Evolutionary conservation across 2,329 filamentous ascomycete species (phyloP), one percentile per base, ranked within the genome.

Genomic region (Botryosphaeria dothidea): DNA sequence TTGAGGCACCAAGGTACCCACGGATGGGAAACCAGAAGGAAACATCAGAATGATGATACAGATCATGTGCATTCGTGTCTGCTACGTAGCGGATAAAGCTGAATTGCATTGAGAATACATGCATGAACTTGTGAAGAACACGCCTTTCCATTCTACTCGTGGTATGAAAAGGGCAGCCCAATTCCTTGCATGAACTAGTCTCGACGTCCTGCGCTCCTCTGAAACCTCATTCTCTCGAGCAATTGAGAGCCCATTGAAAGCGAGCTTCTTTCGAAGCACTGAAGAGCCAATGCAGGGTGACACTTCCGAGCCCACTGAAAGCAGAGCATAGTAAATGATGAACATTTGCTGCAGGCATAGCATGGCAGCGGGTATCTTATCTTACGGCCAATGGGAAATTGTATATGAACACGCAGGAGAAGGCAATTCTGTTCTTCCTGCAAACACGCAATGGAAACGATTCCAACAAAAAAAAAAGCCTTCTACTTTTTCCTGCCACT

Each of bases 401-500:
- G 11, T 7, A 23, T 13, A 23, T 34, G 6, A 23, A 19, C 11
- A 48, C 19, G 11, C 3, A 48, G 21, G 21, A 25, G 15, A n/a
- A n/a, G n/a, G n/a, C n/a, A n/a, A n/a, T n/a, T n/a, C n/a, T n/a
- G n/a, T 23, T 48, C 45, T 48, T 15, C 19, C 11, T 19, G 41
- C 41, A 19, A 19, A 19, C 7, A n/a, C 41, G 41, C 38, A 43
- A 43, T 15, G 6, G 17, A 4, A 43, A 9, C 4, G 38, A 9
- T n/a, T n/a, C 17, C 9, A 6, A 43, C 6, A 4, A 19, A 6
- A 25, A 17, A 17, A 34, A 34, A n/a, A n/a, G n/a, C n/a, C n/a
- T 13, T 29, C 29, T 27, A 63, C 46, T 46, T 63, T 25, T 63
- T 63, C 46, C 60, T 34, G 13, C 31, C 41, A 19, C 60, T 38